Conservation (phyloP, 495 filamentous ascomycete genomes). For the Xylaria sp. region DNA sequence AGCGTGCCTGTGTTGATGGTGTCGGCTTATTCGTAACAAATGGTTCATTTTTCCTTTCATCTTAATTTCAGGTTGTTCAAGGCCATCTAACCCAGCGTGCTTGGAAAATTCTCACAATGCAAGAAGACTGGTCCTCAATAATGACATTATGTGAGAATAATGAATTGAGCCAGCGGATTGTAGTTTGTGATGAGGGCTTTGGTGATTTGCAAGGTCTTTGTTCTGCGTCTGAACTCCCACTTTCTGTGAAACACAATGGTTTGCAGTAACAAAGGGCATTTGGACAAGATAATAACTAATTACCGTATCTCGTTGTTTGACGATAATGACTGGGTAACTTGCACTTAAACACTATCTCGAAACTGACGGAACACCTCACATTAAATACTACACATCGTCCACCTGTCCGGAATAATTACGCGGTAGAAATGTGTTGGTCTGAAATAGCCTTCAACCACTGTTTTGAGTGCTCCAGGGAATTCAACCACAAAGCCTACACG, state of each 20-base stretch:
- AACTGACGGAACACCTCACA: not conserved
- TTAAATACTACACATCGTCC: not conserved
- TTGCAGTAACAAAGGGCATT: not conserved
- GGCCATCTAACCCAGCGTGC: too few relatives aligned
- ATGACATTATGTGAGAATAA: not conserved
- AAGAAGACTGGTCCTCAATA: not conserved
- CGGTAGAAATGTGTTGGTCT: constrained; percentile 20
- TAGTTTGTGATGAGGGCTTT: not conserved
- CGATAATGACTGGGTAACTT: not conserved
- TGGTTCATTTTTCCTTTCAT: too few relatives aligned
- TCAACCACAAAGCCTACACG: not conserved
- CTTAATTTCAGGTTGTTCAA: too few relatives aligned
- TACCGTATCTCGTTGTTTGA: not conserved
- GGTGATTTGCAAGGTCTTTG: not conserved
- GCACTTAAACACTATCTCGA: not conserved
- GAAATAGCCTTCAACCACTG: constrained; percentile 1
- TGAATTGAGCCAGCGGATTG: not conserved
- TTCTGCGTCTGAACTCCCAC: not conserved
- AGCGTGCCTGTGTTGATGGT: too few relatives aligned
- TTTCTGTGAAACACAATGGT: not conserved
- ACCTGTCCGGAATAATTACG: too few relatives aligned
- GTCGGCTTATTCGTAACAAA: too few relatives aligned
- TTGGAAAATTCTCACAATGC: not conserved
- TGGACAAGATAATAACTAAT: not conserved
- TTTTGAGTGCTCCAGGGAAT: constrained; percentile 15